phyloP scores from a whole-genome alignment of 768 basidiomycete genomes.

The Suillus fuscotomentosus region DNA sequence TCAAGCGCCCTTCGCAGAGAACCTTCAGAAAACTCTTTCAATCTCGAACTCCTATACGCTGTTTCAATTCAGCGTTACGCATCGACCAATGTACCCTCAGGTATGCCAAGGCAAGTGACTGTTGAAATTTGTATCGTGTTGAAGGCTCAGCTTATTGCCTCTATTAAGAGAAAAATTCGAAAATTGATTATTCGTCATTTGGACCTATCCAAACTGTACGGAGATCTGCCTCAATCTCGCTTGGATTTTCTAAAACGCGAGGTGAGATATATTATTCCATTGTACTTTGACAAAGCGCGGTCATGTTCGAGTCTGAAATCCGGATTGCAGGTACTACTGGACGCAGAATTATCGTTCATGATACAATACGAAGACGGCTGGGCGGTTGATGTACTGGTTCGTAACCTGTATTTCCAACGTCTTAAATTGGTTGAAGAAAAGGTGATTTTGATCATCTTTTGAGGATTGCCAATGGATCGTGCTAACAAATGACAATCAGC shows the following conservation, averaged over 20 bases:
- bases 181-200: neutral
- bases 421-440: neutral
- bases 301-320: neutral
- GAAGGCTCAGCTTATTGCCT: neutral
- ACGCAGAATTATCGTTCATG: neutral
- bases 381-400: neutral
- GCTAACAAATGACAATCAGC: neutral
- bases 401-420: neutral
- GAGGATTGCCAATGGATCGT: neutral
- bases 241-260: constrained; percentile 1
- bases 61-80: neutral
- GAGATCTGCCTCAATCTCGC: neutral
- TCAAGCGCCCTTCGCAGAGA: neutral
- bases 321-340: neutral
- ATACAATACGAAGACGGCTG: neutral
- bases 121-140: neutral
- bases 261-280: neutral
- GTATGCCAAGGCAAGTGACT: neutral
- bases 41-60: neutral
- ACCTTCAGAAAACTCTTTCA: neutral
- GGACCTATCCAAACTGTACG: neutral
- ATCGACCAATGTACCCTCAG: neutral
- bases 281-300: neutral
- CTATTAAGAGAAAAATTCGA: neutral
- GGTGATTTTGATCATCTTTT: neutral